Percentiles rank a stretch among this genome's conserved stretches.
These are phyloP conservation scores for Xylaria telfairii DNA, from an alignment of 495 filamentous ascomycete species.

Conservation along the genomic window DNA sequence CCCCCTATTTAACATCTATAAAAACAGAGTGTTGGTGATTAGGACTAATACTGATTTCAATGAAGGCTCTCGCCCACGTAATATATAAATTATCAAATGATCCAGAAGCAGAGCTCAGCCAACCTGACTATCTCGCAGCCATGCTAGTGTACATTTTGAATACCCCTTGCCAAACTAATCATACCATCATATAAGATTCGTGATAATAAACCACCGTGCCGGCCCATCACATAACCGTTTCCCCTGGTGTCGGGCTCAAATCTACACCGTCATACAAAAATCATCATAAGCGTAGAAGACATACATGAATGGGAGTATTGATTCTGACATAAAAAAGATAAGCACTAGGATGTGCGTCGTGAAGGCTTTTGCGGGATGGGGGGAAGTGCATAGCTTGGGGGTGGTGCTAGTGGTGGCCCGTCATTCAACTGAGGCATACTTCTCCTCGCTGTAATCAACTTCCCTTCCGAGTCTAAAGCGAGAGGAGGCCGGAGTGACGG, in stretches of 20 bases:
- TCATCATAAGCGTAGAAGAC: conserved; percentile 15
- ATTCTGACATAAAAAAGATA: conserved; percentile 11
- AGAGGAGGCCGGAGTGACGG: conserved; percentile 38
- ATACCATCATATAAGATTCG: conserved; percentile 16
- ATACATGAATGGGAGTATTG: conserved; percentile 3
- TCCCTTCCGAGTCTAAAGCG: conserved; percentile 35
- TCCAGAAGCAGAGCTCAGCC: not conserved
- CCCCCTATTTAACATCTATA: not conserved
- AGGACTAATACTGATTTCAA: not conserved
- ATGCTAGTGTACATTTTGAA: conserved; percentile 10
- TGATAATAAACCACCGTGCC: conserved; percentile 3
- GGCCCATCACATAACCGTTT: not conserved
- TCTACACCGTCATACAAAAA: not conserved
- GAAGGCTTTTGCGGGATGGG: conserved; percentile 56
- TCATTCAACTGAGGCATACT: conserved; percentile 65
- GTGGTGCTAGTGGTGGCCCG: conserved; percentile 67
- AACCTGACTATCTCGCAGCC: not conserved
- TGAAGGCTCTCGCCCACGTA: not conserved
- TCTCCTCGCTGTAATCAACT: conserved; percentile 49
- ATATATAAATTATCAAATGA: not conserved
- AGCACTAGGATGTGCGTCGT: not conserved
- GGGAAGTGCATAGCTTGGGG: conserved; percentile 68
- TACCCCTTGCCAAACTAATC: conserved; percentile 1
- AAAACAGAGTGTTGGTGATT: too few relatives aligned
- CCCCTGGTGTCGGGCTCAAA: not conserved